Evolutionary conservation across 495 filamentous ascomycete genomes (phyloP).

Genomic region (Rhypophila decipiens): DNA sequence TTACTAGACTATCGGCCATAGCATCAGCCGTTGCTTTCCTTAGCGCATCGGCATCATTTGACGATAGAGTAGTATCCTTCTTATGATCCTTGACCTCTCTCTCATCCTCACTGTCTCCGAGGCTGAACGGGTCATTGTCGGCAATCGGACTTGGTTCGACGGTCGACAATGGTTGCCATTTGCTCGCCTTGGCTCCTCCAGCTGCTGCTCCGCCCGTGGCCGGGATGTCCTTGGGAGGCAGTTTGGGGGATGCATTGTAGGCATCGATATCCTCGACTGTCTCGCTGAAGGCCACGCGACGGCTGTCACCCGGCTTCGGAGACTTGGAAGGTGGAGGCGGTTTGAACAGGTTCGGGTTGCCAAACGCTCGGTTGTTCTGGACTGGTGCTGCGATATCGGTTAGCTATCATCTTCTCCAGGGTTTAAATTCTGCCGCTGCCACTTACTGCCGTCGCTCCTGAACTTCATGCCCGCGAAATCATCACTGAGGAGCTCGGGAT

Average conservation of each 20-base stretch:
- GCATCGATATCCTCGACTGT: conserved; percentile 69
- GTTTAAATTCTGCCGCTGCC: not conserved
- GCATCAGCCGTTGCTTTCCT: conserved; percentile 66
- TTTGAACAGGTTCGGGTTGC: conserved; percentile 77
- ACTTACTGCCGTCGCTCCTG: conserved; percentile 66
- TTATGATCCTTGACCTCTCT: conserved; percentile 49
- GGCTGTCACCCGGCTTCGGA: conserved; percentile 51
- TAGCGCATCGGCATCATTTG: conserved; percentile 64
- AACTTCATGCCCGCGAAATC: conserved; percentile 88
- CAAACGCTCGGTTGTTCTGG: conserved; percentile 51
- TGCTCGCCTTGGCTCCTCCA: conserved; percentile 61
- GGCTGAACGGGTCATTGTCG: conserved; percentile 92
- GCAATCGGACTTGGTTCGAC: conserved; percentile 81
- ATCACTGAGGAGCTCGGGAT: conserved; percentile 81
- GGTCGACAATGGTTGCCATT: conserved; percentile 91
- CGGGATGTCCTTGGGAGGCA: conserved; percentile 27
- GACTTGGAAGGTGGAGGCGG: conserved; percentile 56
- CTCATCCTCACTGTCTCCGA: conserved; percentile 95
- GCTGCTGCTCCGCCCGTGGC: conserved; percentile 25
- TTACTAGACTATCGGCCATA: conserved; percentile 48
- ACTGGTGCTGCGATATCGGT: conserved; percentile 17
- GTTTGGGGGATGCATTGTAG: conserved; percentile 56
- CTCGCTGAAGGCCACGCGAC: conserved; percentile 76
- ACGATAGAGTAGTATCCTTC: conserved; percentile 38
- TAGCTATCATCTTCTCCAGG: not conserved